Conservation (phyloP, 495 filamentous ascomycete genomes). For the Podospora sp. region DNA sequence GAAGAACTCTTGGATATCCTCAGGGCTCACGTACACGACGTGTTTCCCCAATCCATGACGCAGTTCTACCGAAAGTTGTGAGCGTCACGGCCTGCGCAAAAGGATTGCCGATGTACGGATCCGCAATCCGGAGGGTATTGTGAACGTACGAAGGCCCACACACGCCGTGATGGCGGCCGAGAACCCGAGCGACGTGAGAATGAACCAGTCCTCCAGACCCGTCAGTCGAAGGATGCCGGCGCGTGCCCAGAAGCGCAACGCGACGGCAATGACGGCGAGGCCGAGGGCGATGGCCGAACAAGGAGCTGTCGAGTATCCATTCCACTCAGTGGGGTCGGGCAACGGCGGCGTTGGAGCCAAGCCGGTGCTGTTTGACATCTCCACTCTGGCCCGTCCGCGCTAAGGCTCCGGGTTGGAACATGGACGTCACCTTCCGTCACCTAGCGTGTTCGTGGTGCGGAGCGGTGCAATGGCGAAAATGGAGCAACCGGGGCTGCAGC, state of each 20-base stretch:
- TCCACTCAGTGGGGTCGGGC: constrained; percentile 10
- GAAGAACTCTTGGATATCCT: constrained; percentile 3
- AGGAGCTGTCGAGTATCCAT: neutral
- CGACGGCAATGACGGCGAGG: constrained; percentile 5
- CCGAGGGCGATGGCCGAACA: neutral
- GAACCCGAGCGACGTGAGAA: neutral
- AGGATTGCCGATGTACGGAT: neutral
- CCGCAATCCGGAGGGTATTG: too few relatives aligned
- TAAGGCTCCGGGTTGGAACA: too few relatives aligned
- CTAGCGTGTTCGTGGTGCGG: too few relatives aligned
- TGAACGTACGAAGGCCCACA: neutral
- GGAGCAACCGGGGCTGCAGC: too few relatives aligned
- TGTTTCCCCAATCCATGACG: neutral
- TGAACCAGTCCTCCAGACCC: constrained; percentile 18
- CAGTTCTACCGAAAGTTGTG: neutral
- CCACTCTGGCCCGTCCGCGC: too few relatives aligned
- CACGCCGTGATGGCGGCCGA: neutral
- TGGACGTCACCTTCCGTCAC: too few relatives aligned
- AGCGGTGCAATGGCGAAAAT: too few relatives aligned
- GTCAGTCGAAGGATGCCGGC: constrained; percentile 6
- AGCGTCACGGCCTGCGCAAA: neutral
- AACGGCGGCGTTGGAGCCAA: neutral
- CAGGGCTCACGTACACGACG: neutral
- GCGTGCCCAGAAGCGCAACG: constrained; percentile 13
- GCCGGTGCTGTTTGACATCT: too few relatives aligned